phyloP scores from a whole-genome alignment of 345 rosid genomes.

The Trapa bicornis region DNA sequence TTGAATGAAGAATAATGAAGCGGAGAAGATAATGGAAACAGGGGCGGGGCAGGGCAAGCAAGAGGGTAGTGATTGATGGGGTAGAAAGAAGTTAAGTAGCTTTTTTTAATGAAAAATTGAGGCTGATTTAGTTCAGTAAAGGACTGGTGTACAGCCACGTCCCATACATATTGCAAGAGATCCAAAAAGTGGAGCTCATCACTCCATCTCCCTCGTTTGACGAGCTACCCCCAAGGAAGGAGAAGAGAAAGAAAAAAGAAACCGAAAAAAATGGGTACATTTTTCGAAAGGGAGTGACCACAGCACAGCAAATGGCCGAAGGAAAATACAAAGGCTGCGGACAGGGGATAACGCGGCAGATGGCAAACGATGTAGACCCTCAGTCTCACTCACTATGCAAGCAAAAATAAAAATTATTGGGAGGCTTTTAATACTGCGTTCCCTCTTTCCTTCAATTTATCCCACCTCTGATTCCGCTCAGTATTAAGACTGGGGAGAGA shows the following conservation, averaged over 20 bases:
- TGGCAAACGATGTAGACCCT: neutral
- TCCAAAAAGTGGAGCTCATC: neutral
- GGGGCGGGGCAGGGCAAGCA: neutral
- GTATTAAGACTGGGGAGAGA: neutral
- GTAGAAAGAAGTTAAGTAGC: neutral
- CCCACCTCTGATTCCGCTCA: neutral
- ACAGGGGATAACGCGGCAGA: neutral
- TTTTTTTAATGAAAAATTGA: neutral
- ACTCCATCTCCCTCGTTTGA: neutral
- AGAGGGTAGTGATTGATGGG: neutral
- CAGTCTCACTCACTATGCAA: neutral
- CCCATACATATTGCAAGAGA: neutral
- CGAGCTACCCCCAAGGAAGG: neutral
- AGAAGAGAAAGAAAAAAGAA: neutral
- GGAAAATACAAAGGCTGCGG: neutral
- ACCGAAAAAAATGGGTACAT: neutral
- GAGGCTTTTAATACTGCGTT: neutral
- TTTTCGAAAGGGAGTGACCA: neutral
- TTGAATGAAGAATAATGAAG: neutral
- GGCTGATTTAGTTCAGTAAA: neutral
- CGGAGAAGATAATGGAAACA: neutral
- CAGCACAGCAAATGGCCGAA: neutral
- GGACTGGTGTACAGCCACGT: neutral
- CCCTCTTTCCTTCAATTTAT: neutral
- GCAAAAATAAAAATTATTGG: neutral